Percentiles rank a stretch among this genome's conserved stretches.
Evolutionary conservation across 305 asterid genomes (phyloP).

Genomic region (Withania somnifera): DNA sequence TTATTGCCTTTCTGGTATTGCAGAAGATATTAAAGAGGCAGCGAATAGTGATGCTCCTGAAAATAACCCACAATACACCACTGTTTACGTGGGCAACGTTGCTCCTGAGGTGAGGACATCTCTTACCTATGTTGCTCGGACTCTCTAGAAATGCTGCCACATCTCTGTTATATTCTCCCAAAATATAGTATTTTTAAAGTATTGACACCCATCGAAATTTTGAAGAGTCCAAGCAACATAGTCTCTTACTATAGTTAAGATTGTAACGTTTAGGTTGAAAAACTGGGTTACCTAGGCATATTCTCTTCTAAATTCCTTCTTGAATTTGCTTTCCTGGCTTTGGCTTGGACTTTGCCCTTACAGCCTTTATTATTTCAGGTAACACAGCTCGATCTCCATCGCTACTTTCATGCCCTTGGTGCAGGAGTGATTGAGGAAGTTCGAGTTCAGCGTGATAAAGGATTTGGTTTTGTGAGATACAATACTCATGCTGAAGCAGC

Average conservation of each 20-base stretch:
- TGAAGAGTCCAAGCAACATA: no score
- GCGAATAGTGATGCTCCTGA: constrained; percentile 76
- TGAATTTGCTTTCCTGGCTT: constrained; percentile 8
- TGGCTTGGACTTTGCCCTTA: background rate
- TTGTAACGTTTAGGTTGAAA: background rate
- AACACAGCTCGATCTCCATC: constrained; percentile 72
- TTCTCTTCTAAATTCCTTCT: background rate
- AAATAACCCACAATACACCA: constrained; percentile 78
- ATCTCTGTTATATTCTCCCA: no score
- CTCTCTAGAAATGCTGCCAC: no score
- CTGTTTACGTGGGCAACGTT: constrained; percentile 88
- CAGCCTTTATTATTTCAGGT: constrained; percentile 29
- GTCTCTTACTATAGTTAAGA: background rate
- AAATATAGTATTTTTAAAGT: no score
- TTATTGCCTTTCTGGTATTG: constrained; percentile 6
- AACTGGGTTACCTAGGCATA: background rate
- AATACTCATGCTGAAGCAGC: constrained; percentile 85
- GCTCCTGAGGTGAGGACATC: constrained; percentile 65
- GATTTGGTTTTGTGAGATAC: constrained; percentile 86
- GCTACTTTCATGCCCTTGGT: constrained; percentile 73
- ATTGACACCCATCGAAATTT: no score
- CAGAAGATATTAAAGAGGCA: constrained; percentile 72
- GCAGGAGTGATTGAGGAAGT: constrained; percentile 91
- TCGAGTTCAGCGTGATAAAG: constrained; percentile 83
- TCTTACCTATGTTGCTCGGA: no score